These are phyloP conservation scores for Termitomyces sp. DNA, from an alignment of 768 basidiomycete species.

Conservation along the genomic window DNA sequence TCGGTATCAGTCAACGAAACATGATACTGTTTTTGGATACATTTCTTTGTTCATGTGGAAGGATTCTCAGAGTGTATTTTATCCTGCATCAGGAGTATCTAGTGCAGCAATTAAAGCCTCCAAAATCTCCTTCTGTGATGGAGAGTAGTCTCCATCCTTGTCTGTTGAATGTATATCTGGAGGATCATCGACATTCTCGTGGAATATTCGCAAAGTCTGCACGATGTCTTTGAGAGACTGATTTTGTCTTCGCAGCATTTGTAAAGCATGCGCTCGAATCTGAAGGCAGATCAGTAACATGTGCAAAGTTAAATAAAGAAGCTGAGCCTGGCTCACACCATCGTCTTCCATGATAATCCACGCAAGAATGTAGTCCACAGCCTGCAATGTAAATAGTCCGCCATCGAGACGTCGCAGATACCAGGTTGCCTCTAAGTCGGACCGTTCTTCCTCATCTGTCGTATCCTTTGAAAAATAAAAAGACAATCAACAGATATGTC, in stretches of 20 bases:
- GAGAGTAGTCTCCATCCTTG: slow-evolving; percentile 32
- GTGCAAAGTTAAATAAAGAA: not conserved
- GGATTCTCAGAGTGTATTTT: slow-evolving; percentile 1
- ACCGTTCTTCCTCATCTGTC: slow-evolving; percentile 49
- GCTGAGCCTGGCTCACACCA: slow-evolving; percentile 56
- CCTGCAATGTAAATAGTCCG: slow-evolving; percentile 87
- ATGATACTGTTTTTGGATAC: slow-evolving; percentile 2
- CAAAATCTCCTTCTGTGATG: slow-evolving; percentile 66
- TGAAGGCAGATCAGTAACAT: slow-evolving; percentile 24
- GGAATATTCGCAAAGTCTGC: slow-evolving; percentile 64
- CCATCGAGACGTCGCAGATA: slow-evolving; percentile 87
- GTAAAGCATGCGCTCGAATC: slow-evolving; percentile 73
- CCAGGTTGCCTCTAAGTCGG: slow-evolving; percentile 69
- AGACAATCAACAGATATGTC: not conserved
- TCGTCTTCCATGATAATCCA: slow-evolving; percentile 99
- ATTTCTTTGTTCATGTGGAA: not conserved
- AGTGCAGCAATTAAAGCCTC: slow-evolving; percentile 65
- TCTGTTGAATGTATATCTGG: slow-evolving; percentile 23
- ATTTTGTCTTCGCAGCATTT: slow-evolving; percentile 74
- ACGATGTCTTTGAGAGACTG: slow-evolving; percentile 70
- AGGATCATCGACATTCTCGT: slow-evolving; percentile 67
- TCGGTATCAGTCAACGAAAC: slow-evolving; percentile 24
- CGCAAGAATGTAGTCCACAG: slow-evolving; percentile 88
- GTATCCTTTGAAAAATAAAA: slow-evolving; percentile 40
- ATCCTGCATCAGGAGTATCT: slow-evolving; percentile 18